A percentile compares a stretch with the other conserved stretches of the same genome.
These are phyloP conservation scores for Stemphylium vesicarium DNA, from an alignment of 2,329 filamentous ascomycete species.

Conservation along the genomic window DNA sequence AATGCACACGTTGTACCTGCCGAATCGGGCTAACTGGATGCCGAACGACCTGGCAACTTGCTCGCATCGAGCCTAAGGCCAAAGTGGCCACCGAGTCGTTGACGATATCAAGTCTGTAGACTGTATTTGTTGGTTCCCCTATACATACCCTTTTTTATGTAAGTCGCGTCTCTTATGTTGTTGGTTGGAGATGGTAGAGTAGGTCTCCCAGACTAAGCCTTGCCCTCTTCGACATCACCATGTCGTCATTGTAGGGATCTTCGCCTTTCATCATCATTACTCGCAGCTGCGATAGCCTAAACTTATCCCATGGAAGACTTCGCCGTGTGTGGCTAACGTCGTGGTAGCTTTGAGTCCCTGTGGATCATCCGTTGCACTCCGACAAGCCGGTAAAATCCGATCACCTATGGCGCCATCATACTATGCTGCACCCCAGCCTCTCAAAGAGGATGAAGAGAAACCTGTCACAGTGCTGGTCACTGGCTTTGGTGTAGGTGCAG, in stretches of 20 bases:
- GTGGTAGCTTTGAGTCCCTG: slow-evolving; percentile 1
- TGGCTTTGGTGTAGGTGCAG: slow-evolving; percentile 42
- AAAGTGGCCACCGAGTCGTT: neutral
- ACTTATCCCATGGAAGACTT: neutral
- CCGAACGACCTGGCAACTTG: slow-evolving; percentile 2
- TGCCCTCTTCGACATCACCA: neutral
- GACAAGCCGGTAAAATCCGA: neutral
- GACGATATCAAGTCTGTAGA: neutral
- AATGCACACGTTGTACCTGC: neutral
- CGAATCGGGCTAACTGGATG: neutral
- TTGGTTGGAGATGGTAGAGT: neutral
- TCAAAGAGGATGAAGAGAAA: slow-evolving; percentile 33
- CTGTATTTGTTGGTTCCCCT: too few relatives aligned
- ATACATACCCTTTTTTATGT: neutral
- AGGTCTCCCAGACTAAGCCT: neutral
- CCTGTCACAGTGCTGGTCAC: slow-evolving; percentile 47
- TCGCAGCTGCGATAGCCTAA: neutral
- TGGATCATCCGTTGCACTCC: neutral
- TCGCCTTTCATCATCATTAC: neutral
- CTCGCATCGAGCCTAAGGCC: neutral
- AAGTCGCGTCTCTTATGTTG: neutral
- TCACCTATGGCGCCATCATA: slow-evolving; percentile 24
- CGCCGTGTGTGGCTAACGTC: slow-evolving; percentile 3
- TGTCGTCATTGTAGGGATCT: neutral
- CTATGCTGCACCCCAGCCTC: slow-evolving; percentile 40